Base-by-base conservation (phyloP, 495 filamentous ascomycete genomes). In the Penicillium salamii region DNA sequence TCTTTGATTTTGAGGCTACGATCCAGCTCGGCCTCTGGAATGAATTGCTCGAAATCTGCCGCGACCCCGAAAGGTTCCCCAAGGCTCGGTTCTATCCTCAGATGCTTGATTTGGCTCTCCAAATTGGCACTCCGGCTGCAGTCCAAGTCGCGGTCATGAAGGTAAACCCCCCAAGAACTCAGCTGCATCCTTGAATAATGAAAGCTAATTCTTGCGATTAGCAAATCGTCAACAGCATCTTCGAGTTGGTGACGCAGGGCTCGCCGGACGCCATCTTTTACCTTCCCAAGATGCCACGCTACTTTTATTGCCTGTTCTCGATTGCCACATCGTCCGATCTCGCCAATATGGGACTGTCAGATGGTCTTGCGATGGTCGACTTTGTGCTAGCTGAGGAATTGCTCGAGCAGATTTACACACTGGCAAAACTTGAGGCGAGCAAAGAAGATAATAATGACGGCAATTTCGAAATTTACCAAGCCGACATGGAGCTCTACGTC, bases 321-420 rank as follows among this genome's bases (percentile, higher is more conserved):
- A 21, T 37, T 14, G 29, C 37, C 15, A 20, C 48, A 0, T 19
- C 17, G 13, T 21, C 29, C n/a, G 29, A 11, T 4, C 21, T 11
- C 11, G 6, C n/a, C 3, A 9, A 6, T 19, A 29, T 3, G 18
- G 3, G 19, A 9, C 14, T 13, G 24, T n/a, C 2, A 13, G 11
- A 5, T 12, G 28, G 5, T 9, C 11, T 11, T 7, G 17, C 7
- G 3, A 33, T 34, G 9, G 19, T 21, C 5, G 31, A 52, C 8
- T 3, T 33, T 4, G 12, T 28, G 6, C 49, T 66, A 4, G 66
- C 66, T 5, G 62, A 68, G 29, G 57, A 52, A 2, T 49, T 61
- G 12, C 45, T 70, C 28, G 75, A 81, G 21, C 79, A 87, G 48
- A 75, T 79, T 20, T 69, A 78, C 21, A 58, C 62, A 21, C 69